A percentile compares a stretch with the other conserved stretches of the same genome.
phyloP scores from a whole-genome alignment of 164 flowering plant genomes.

The Liquidambar formosana region DNA sequence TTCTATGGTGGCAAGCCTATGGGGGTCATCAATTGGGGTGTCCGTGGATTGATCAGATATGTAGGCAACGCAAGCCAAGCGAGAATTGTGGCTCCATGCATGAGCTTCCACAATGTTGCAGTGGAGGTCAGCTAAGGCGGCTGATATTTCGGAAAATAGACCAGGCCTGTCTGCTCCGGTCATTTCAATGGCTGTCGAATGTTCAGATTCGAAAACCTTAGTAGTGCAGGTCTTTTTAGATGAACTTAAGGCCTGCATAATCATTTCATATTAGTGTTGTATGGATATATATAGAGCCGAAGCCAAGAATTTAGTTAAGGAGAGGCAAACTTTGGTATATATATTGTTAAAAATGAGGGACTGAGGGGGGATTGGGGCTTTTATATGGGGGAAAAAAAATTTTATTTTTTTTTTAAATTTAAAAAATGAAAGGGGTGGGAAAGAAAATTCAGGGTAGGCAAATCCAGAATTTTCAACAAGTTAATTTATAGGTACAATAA shows the following conservation, averaged over 20 bases:
- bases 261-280: background rate
- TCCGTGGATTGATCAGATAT: slow-evolving; percentile 48
- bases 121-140: slow-evolving; percentile 60
- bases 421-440: too few relatives aligned
- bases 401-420: too few relatives aligned
- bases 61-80: slow-evolving; percentile 63
- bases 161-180: slow-evolving; percentile 70
- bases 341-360: too few relatives aligned
- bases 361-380: too few relatives aligned
- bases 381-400: too few relatives aligned
- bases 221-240: slow-evolving; percentile 18
- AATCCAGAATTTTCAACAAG: too few relatives aligned
- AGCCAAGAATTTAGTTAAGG: too few relatives aligned
- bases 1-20: slow-evolving; percentile 55
- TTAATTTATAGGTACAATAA: too few relatives aligned
- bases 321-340: too few relatives aligned
- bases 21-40: slow-evolving; percentile 46
- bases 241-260: slow-evolving; percentile 53
- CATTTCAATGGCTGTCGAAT: slow-evolving; percentile 55
- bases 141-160: slow-evolving; percentile 76
- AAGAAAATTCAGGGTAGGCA: too few relatives aligned
- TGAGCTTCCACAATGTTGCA: slow-evolving; percentile 74
- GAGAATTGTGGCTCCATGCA: slow-evolving; percentile 79
- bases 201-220: slow-evolving; percentile 10
- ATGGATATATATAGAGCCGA: too few relatives aligned